phyloP scores from a whole-genome alignment of 2,329 filamentous ascomycete species.

The Trichophyton simii region DNA sequence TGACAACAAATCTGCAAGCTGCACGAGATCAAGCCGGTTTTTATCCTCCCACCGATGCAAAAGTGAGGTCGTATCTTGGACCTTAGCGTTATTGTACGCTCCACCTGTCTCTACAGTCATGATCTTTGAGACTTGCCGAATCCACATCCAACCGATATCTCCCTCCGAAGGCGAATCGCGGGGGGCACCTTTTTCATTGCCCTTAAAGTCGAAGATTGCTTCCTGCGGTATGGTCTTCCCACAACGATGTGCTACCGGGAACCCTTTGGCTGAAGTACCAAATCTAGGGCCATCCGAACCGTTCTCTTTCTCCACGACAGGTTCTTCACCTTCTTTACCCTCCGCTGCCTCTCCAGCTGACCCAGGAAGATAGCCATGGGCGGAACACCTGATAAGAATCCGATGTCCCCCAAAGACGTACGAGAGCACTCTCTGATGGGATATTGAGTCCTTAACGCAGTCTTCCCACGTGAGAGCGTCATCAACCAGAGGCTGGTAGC shows the following conservation, averaged over 20 bases:
- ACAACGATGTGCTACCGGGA: slow-evolving; percentile 4
- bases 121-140: slow-evolving; percentile 38
- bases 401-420: slow-evolving; percentile 46
- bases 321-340: not conserved
- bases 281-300: not conserved
- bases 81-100: not conserved
- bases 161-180: slow-evolving; percentile 28
- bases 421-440: slow-evolving; percentile 50
- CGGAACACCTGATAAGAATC: slow-evolving; percentile 45
- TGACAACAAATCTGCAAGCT: not conserved
- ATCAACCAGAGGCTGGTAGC: too few relatives aligned
- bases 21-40: not conserved
- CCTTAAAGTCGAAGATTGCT: slow-evolving; percentile 43
- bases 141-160: slow-evolving; percentile 37
- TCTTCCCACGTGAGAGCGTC: slow-evolving; percentile 36
- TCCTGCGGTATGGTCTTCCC: slow-evolving; percentile 26
- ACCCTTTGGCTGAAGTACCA: not conserved
- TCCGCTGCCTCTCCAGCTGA: not conserved
- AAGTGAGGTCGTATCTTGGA: not conserved
- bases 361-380: slow-evolving; percentile 45
- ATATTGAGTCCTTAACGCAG: slow-evolving; percentile 42
- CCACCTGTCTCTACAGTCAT: not conserved
- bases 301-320: not conserved
- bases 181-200: slow-evolving; percentile 25
- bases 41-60: not conserved